Conservation (phyloP, 495 filamentous ascomycete species). For the Patellaria atrata region DNA sequence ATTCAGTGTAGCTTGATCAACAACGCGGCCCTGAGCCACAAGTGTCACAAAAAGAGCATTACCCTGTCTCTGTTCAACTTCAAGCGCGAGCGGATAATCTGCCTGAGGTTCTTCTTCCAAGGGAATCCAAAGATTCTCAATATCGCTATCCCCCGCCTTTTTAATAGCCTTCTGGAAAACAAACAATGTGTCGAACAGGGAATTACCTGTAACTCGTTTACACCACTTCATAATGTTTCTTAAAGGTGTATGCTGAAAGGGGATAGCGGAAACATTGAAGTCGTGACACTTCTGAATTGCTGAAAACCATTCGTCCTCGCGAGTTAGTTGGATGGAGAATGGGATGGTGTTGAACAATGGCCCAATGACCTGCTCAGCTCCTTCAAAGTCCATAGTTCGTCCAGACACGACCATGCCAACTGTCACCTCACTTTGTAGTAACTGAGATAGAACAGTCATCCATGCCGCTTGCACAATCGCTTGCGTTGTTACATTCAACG, state of each 20-base stretch:
- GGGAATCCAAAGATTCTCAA: slow-evolving; percentile 38
- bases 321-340: slow-evolving; percentile 36
- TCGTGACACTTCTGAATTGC: slow-evolving; percentile 42
- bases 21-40: slow-evolving; percentile 33
- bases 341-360: slow-evolving; percentile 89
- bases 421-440: slow-evolving; percentile 28
- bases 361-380: slow-evolving; percentile 56
- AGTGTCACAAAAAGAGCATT: slow-evolving; percentile 37
- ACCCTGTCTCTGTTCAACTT: slow-evolving; percentile 40
- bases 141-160: slow-evolving; percentile 12
- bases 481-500: slow-evolving; percentile 58
- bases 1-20: slow-evolving; percentile 21
- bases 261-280: slow-evolving; percentile 43
- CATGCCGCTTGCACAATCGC: slow-evolving; percentile 58
- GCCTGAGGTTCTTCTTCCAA: slow-evolving; percentile 34
- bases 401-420: slow-evolving; percentile 61
- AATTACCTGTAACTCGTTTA: slow-evolving; percentile 34
- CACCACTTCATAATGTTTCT: slow-evolving; percentile 61
- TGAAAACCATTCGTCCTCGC: slow-evolving; percentile 35
- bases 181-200: slow-evolving; percentile 73
- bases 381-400: slow-evolving; percentile 47
- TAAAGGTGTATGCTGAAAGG: slow-evolving; percentile 58
- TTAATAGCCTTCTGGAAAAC: slow-evolving; percentile 52
- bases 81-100: slow-evolving; percentile 64
- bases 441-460: slow-evolving; percentile 38